These are phyloP conservation scores for Fusarium hainanense DNA, from an alignment of 2,329 filamentous ascomycete genomes.

Conservation along the genomic window DNA sequence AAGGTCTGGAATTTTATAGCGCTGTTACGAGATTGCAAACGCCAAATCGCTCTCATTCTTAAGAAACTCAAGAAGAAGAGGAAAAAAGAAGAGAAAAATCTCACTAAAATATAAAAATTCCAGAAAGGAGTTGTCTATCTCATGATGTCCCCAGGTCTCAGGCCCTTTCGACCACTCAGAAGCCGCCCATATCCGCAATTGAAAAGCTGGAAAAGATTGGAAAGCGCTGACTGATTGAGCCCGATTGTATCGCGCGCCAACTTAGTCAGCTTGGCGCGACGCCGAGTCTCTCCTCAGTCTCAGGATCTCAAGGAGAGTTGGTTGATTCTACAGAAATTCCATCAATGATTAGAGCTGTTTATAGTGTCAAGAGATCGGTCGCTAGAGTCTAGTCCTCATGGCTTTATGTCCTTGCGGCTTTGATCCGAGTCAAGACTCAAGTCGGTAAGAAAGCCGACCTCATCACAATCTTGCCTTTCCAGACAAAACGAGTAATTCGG, in stretches of 20 bases:
- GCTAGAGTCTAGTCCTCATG: neutral
- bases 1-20: constrained; percentile 1
- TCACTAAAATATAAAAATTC: constrained; percentile 20
- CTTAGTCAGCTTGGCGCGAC: constrained; percentile 38
- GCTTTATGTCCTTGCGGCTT: neutral
- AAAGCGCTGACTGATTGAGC: constrained; percentile 40
- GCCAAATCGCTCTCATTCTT: constrained; percentile 33
- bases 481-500: neutral
- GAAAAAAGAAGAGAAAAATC: neutral
- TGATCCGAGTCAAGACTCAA: neutral
- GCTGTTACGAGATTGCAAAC: constrained; percentile 8
- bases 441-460: constrained; percentile 13
- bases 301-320: neutral
- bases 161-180: constrained; percentile 28
- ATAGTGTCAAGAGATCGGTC: neutral
- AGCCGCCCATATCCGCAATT: constrained; percentile 18
- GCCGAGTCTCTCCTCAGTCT: neutral
- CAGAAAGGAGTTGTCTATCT: constrained; percentile 16
- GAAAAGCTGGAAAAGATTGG: constrained; percentile 24
- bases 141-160: constrained; percentile 22
- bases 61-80: neutral
- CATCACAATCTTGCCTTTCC: neutral
- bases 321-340: too few relatives aligned
- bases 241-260: constrained; percentile 37
- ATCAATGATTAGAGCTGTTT: neutral